A percentile compares a stretch with the other conserved stretches of the same genome.
phyloP scores from a whole-genome alignment of 805 yeast genomes.

The baker's yeast (Saccharomyces cerevisiae) region DNA sequence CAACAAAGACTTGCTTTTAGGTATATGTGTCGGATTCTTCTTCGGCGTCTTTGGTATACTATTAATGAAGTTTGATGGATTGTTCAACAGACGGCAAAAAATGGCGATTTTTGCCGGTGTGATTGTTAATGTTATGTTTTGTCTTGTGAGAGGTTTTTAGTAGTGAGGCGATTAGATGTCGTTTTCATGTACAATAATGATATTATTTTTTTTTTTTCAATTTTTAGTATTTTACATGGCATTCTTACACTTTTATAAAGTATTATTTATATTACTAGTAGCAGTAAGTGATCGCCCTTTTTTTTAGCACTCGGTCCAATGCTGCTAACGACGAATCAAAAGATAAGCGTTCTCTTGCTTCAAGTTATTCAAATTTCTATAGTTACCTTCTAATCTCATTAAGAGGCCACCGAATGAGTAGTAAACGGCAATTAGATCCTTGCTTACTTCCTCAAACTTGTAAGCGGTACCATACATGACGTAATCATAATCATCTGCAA shows the following conservation, averaged over 20 bases:
- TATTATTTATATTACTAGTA: neutral
- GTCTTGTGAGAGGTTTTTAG: constrained; percentile 39
- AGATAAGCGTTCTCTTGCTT: constrained; percentile 92
- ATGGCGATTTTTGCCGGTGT: constrained; percentile 70
- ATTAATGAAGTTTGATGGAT: constrained; percentile 48
- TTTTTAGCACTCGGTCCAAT: neutral
- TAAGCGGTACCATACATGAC: constrained; percentile 98
- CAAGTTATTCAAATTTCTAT: constrained; percentile 76
- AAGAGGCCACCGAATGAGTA: constrained; percentile 93
- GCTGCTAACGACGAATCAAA: constrained; percentile 55
- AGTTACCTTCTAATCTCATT: constrained; percentile 90
- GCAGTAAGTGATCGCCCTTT: neutral
- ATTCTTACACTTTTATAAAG: neutral
- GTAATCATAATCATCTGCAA: constrained; percentile 95
- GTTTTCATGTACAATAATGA: neutral
- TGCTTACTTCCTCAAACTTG: constrained; percentile 78
- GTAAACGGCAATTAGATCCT: constrained; percentile 72
- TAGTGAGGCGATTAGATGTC: neutral
- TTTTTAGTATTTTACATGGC: neutral
- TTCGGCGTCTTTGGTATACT: constrained; percentile 67
- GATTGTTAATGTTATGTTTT: constrained; percentile 58
- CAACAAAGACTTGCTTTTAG: constrained; percentile 62
- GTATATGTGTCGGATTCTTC: constrained; percentile 64
- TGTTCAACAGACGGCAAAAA: constrained; percentile 54
- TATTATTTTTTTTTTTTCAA: neutral